These are phyloP conservation scores for Gastrolobium bilobum DNA, from an alignment of 306 rosid species.

Conservation along the genomic window DNA sequence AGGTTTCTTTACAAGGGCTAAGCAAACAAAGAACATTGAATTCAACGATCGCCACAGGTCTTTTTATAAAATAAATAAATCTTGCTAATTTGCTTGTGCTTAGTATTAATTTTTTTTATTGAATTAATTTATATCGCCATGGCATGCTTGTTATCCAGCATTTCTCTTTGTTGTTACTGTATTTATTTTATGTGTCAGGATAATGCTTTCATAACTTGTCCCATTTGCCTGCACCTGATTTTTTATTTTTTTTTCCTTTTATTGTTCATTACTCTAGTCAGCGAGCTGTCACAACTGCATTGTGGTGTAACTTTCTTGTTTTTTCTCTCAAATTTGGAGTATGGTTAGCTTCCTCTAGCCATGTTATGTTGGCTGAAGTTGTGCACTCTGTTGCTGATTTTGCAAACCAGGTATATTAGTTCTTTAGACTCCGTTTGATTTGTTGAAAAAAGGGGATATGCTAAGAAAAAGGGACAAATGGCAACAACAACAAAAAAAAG, in stretches of 20 bases:
- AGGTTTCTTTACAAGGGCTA: constrained; percentile 88
- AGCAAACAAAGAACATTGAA: constrained; percentile 66
- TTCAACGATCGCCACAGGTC: constrained; percentile 86
- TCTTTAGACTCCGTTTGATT: constrained; percentile 10
- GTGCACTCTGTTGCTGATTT: constrained; percentile 93
- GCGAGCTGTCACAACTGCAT: constrained; percentile 92
- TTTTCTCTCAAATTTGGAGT: constrained; percentile 98
- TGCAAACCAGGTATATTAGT: constrained; percentile 82
- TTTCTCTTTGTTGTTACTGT: constrained; percentile 3
- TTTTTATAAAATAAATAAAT: neutral
- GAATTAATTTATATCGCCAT: neutral
- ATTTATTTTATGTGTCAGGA: neutral
- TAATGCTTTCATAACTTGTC: neutral
- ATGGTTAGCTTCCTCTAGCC: constrained; percentile 85
- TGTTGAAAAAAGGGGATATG: neutral
- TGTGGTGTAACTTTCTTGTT: constrained; percentile 98
- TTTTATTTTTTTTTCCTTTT: neutral
- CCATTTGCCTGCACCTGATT: constrained; percentile 7
- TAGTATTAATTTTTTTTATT: neutral
- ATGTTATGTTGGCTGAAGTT: constrained; percentile 95
- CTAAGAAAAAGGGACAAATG: too few relatives aligned
- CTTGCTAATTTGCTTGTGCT: neutral
- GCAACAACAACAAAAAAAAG: too few relatives aligned
- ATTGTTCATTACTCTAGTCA: constrained; percentile 65
- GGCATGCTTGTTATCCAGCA: neutral